A percentile compares a stretch with the other conserved stretches of the same genome.
Evolutionary conservation across 2,329 filamentous ascomycete species (phyloP).

Genomic region (Aspergillus pseudoviridinutans): DNA sequence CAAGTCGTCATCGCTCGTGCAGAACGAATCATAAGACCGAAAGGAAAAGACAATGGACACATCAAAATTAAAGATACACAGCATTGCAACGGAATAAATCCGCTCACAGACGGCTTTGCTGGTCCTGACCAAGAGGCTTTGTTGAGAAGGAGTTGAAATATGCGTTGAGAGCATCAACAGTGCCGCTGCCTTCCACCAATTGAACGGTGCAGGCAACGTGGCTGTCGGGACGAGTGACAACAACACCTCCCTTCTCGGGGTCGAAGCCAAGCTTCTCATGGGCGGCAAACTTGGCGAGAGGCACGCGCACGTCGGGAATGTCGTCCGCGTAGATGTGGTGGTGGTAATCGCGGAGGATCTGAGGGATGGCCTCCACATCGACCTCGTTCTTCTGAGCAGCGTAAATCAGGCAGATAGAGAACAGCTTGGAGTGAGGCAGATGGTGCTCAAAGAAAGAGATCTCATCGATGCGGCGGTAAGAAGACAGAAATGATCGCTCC

Average conservation of each 20-base stretch:
- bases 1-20: slow-evolving; percentile 16
- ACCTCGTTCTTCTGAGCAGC: slow-evolving; percentile 64
- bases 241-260: slow-evolving; percentile 68
- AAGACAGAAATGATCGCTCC: slow-evolving; percentile 67
- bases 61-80: slow-evolving; percentile 8
- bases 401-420: slow-evolving; percentile 74
- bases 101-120: slow-evolving; percentile 31
- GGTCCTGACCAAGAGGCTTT: slow-evolving; percentile 45
- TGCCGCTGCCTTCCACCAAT: slow-evolving; percentile 71
- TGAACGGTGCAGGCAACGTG: slow-evolving; percentile 75
- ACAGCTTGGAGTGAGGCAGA: slow-evolving; percentile 80
- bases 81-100: slow-evolving; percentile 1
- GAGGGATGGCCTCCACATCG: slow-evolving; percentile 70
- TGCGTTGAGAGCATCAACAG: slow-evolving; percentile 73
- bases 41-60: slow-evolving; percentile 16
- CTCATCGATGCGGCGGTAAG: slow-evolving; percentile 57
- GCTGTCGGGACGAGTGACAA: slow-evolving; percentile 81
- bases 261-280: slow-evolving; percentile 85
- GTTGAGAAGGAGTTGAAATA: slow-evolving; percentile 75
- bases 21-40: slow-evolving; percentile 15
- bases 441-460: slow-evolving; percentile 75
- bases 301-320: slow-evolving; percentile 66
- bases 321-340: slow-evolving; percentile 87
- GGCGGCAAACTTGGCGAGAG: slow-evolving; percentile 66
- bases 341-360: slow-evolving; percentile 67